These are phyloP conservation scores for Magnusiomyces clavatus DNA, from an alignment of 1,139 yeast genomes.

Conservation along the genomic window DNA sequence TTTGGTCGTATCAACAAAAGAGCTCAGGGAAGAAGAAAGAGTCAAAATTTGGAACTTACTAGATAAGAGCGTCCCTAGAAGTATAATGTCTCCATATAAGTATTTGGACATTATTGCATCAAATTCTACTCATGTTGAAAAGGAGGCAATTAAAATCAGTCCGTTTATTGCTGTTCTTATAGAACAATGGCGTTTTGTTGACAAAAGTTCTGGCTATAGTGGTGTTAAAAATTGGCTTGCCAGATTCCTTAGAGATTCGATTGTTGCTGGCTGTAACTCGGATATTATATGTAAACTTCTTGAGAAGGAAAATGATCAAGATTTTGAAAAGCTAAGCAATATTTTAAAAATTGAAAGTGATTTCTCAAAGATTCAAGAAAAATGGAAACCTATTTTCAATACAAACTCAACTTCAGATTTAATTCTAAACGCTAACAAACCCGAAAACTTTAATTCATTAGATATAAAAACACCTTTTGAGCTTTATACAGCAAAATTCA, in stretches of 20 bases:
- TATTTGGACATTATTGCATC: conserved; percentile 60
- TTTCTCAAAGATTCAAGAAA: no score
- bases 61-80: conserved; percentile 68
- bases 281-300: conserved; percentile 13
- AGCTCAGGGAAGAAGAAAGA: conserved; percentile 13
- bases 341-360: no score
- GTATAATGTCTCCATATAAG: conserved; percentile 69
- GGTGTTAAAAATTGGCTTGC: conserved; percentile 44
- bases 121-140: conserved; percentile 13
- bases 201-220: conserved; percentile 26
- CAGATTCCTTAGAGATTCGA: conserved; percentile 31
- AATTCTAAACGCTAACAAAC: no score
- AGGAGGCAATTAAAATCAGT: conserved; percentile 38
- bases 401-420: no score
- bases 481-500: conserved; percentile 4
- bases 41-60: conserved; percentile 47
- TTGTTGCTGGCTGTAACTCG: conserved; percentile 25
- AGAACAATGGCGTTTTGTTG: conserved; percentile 68
- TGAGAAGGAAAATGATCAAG: conserved; percentile 2
- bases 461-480: not conserved
- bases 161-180: conserved; percentile 58
- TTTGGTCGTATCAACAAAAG: conserved; percentile 12
- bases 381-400: no score
- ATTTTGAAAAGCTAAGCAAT: no score
- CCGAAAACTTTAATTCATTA: not conserved